phyloP scores from a whole-genome alignment of 2,329 filamentous ascomycete genomes.

The Malbranchea cinnamomea region DNA sequence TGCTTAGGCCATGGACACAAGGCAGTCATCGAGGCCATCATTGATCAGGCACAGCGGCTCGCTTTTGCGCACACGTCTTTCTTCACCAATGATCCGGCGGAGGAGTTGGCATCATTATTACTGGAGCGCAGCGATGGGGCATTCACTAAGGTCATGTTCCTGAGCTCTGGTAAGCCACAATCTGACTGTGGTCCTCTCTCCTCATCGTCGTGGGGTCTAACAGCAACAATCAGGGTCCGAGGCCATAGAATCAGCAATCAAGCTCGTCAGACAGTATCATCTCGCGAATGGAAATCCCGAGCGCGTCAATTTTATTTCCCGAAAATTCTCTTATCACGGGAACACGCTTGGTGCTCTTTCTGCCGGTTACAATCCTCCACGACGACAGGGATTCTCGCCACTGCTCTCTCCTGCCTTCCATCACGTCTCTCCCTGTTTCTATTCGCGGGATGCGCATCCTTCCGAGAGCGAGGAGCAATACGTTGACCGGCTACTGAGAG shows the following conservation, averaged over 20 bases:
- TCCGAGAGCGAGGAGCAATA: conserved; percentile 45
- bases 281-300: conserved; percentile 40
- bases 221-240: conserved; percentile 56
- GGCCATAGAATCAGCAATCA: conserved; percentile 53
- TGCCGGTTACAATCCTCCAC: conserved; percentile 45
- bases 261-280: conserved; percentile 52
- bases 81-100: conserved; percentile 27
- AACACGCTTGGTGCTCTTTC: conserved; percentile 53
- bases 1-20: conserved; percentile 33
- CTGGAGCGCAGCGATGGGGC: conserved; percentile 16
- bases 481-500: conserved; percentile 42
- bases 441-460: conserved; percentile 41
- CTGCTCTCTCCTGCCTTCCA: conserved; percentile 42
- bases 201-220: too few relatives aligned
- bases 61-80: conserved; percentile 32
- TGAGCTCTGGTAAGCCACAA: conserved; percentile 14
- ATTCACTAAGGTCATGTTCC: conserved; percentile 12
- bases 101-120: conserved; percentile 26
- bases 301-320: conserved; percentile 47
- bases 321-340: conserved; percentile 55
- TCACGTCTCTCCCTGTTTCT: conserved; percentile 51
- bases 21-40: conserved; percentile 28
- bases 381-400: conserved; percentile 47
- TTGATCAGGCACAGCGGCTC: conserved; percentile 25
- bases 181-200: too few relatives aligned